phyloP scores from a whole-genome alignment of 2,329 filamentous ascomycete species.

The Alternaria arborescens region DNA sequence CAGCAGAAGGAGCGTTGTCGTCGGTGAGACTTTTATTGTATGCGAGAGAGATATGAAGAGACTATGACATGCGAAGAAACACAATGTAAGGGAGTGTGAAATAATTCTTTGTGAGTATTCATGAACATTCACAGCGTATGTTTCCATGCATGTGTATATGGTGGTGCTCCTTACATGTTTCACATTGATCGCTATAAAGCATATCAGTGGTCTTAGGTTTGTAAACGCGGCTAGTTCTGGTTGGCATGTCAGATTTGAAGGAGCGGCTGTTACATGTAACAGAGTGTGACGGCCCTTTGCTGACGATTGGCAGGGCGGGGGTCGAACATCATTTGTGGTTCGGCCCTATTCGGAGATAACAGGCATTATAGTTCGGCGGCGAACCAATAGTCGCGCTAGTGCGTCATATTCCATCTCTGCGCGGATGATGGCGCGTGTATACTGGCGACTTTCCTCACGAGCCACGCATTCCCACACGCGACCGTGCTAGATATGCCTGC shows the following conservation, averaged over 20 bases:
- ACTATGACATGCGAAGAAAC: background rate
- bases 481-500: conserved; percentile 8
- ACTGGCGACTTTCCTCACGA: background rate
- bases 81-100: background rate
- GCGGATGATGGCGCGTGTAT: background rate
- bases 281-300: background rate
- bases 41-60: background rate
- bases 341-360: conserved; percentile 8
- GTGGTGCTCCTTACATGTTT: background rate
- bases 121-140: background rate
- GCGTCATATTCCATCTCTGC: conserved; percentile 9
- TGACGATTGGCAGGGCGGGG: background rate
- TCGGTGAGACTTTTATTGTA: background rate
- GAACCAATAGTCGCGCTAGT: conserved; percentile 1
- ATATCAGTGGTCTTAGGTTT: background rate
- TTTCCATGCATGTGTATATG: background rate
- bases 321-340: background rate
- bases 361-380: background rate
- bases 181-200: background rate
- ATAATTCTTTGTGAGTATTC: background rate
- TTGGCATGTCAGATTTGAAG: background rate
- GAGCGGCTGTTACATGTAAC: background rate
- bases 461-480: background rate
- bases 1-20: background rate
- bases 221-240: background rate